A percentile compares a stretch with the other conserved stretches of the same genome.
These are phyloP conservation scores for Pisolithus orientalis DNA, from an alignment of 768 basidiomycete species.

Conservation along the genomic window DNA sequence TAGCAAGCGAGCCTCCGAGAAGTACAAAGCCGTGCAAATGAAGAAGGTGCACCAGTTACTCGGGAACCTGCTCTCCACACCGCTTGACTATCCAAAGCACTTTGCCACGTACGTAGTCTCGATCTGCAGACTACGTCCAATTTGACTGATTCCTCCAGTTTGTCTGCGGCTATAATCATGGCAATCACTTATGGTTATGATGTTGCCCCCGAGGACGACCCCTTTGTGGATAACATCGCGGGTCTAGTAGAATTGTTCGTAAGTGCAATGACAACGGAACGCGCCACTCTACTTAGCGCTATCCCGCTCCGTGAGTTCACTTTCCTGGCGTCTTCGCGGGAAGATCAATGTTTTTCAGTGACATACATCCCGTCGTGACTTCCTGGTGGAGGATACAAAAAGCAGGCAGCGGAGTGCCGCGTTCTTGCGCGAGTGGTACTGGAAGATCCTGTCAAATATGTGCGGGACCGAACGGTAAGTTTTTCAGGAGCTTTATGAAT, in stretches of 20 bases:
- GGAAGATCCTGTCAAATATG: conserved; percentile 17
- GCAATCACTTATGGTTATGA: conserved; percentile 16
- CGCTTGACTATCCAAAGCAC: conserved; percentile 11
- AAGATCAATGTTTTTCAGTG: conserved; percentile 5
- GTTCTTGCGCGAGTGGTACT: conserved; percentile 9
- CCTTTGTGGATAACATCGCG: conserved; percentile 9
- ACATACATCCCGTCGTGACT: conserved; percentile 15
- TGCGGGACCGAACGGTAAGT: conserved; percentile 15
- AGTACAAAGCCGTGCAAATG: conserved; percentile 9
- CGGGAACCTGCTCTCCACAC: conserved; percentile 6
- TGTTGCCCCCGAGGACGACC: conserved; percentile 13
- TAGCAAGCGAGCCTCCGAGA: conserved; percentile 5
- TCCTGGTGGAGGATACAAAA: conserved; percentile 8
- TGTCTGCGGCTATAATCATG: conserved; percentile 15
- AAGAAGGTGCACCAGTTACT: conserved; percentile 6
- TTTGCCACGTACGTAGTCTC: conserved; percentile 10
- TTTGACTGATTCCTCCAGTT: conserved; percentile 5
- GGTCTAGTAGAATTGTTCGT: conserved; percentile 5
- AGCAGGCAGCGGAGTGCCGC: conserved; percentile 5
- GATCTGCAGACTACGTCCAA: no score
- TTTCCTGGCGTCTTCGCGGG: not conserved
- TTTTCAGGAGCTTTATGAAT: not conserved
- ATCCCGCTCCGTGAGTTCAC: conserved; percentile 15
- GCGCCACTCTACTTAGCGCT: conserved; percentile 9
- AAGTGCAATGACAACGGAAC: conserved; percentile 14